Conservation (phyloP, 1,284 basidiomycete species). For the Neotropicomus parvogracilis region DNA sequence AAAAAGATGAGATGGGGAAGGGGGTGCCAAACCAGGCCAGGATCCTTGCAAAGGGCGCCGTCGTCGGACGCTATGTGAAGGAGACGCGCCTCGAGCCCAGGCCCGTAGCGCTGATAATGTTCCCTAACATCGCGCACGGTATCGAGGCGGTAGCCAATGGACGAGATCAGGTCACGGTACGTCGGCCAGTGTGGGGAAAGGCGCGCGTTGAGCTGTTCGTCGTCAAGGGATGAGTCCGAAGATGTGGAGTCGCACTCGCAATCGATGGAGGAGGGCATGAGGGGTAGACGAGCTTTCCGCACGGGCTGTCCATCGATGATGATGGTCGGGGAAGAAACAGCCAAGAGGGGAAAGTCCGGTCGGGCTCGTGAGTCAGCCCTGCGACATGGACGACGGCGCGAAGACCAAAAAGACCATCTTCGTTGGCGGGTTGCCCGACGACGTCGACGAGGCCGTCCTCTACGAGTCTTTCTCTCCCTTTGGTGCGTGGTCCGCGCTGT, state of each 20-base stretch:
- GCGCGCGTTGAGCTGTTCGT: conserved; percentile 59
- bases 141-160: conserved; percentile 59
- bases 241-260: conserved; percentile 32
- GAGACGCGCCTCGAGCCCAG: conserved; percentile 6
- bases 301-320: neutral
- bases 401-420: conserved; percentile 78
- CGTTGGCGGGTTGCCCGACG: conserved; percentile 71
- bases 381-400: conserved; percentile 71
- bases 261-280: conserved; percentile 26
- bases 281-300: conserved; percentile 14
- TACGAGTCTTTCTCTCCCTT: conserved; percentile 74
- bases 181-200: conserved; percentile 57
- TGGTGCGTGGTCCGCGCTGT: conserved; percentile 45
- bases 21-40: conserved; percentile 52
- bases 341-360: conserved; percentile 1
- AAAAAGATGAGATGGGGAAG: neutral
- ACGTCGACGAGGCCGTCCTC: conserved; percentile 65
- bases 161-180: conserved; percentile 47
- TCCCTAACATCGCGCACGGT: conserved; percentile 59
- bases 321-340: conserved; percentile 13
- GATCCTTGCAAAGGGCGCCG: conserved; percentile 61
- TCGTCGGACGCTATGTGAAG: conserved; percentile 44
- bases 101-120: conserved; percentile 21
- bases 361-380: too few relatives aligned
- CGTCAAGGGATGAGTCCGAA: conserved; percentile 49